These are phyloP conservation scores for Clonostachys sp. DNA, from an alignment of 2,329 filamentous ascomycete genomes.

Conservation along the genomic window DNA sequence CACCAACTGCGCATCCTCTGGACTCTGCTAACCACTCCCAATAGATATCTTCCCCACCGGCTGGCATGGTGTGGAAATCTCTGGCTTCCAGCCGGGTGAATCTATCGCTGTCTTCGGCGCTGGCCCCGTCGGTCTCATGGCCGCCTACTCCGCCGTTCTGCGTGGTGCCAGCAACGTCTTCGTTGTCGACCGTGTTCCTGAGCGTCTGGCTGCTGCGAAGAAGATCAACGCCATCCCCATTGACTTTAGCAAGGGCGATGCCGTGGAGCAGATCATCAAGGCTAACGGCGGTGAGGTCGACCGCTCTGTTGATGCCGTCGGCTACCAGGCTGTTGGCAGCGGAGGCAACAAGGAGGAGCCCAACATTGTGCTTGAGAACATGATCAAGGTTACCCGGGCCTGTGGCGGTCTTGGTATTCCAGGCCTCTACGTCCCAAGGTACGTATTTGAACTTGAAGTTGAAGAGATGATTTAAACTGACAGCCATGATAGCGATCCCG, in stretches of 20 bases:
- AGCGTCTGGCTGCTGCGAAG: slow-evolving; percentile 52
- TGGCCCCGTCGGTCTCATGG: slow-evolving; percentile 62
- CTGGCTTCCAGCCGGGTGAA: slow-evolving; percentile 57
- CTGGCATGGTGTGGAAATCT: slow-evolving; percentile 52
- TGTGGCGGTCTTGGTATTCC: slow-evolving; percentile 60
- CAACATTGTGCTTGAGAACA: slow-evolving; percentile 58
- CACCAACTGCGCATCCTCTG: too few relatives aligned
- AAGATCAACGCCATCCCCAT: slow-evolving; percentile 59
- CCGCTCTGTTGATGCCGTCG: slow-evolving; percentile 60
- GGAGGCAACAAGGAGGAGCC: slow-evolving; percentile 55
- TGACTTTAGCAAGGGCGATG: slow-evolving; percentile 55
- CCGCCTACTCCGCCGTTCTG: slow-evolving; percentile 57
- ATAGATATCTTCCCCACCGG: slow-evolving; percentile 30
- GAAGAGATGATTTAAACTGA: background rate
- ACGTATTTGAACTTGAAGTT: background rate
- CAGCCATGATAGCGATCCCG: slow-evolving; percentile 40
- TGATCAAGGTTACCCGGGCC: slow-evolving; percentile 57
- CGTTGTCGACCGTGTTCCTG: slow-evolving; percentile 58
- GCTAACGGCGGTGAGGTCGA: slow-evolving; percentile 58
- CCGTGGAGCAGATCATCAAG: slow-evolving; percentile 55
- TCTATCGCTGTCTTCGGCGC: slow-evolving; percentile 61
- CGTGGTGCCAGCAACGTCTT: slow-evolving; percentile 58
- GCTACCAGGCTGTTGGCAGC: slow-evolving; percentile 56
- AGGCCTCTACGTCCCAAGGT: slow-evolving; percentile 40
- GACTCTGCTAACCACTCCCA: background rate